Evolutionary conservation across 805 yeast species (phyloP), one percentile per base, ranked within the genome.

Genomic region (Scheffersomyces lignosus): DNA sequence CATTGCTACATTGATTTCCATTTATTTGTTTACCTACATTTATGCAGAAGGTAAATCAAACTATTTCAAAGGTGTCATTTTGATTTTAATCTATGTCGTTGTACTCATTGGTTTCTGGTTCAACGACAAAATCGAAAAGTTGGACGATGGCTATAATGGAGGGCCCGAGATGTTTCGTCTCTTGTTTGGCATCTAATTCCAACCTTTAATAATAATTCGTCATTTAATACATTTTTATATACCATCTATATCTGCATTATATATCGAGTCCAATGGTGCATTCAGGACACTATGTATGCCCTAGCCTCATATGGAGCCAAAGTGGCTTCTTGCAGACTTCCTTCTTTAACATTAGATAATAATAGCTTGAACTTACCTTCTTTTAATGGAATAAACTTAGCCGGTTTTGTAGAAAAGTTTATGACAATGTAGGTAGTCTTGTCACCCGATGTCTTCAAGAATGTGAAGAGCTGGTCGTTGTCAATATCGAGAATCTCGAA

Each of bases 31-130:
- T 70, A 86, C 96, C 1, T 91, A 93, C 60, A 78, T 93, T 38
- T 93, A 93, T 59, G 96, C 96, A 0, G 99, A 93, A 57, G 99
- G 99, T 2, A 89, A 90, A 56, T 84, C 95, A 20, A 93, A 93
- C 58, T 93, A 93, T 59, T 91, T 93, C 74, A 93, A 93, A 60
- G 98, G 99, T 1, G 82, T 90, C 12, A 87, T 93, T 47, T 66
- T 91, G 56, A 78, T 91, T 9, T 73, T 93, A 45, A 73, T 87
- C 22, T 91, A 91, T 56, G 53, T 80, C 25, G 87, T 87, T 23
- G 80, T 87, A 7, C 66, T 87, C 37, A 66, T 79, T 33, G 99
- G 98, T 0, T 90, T 91, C 61, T 89, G 79, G 69, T 80, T 84
- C 48, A 78, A 69, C 42, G 71, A 66, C 44, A 51, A 56, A 30